phyloP scores from a whole-genome alignment of 352 stramenopile species.

The Globisporangium radiosum region DNA sequence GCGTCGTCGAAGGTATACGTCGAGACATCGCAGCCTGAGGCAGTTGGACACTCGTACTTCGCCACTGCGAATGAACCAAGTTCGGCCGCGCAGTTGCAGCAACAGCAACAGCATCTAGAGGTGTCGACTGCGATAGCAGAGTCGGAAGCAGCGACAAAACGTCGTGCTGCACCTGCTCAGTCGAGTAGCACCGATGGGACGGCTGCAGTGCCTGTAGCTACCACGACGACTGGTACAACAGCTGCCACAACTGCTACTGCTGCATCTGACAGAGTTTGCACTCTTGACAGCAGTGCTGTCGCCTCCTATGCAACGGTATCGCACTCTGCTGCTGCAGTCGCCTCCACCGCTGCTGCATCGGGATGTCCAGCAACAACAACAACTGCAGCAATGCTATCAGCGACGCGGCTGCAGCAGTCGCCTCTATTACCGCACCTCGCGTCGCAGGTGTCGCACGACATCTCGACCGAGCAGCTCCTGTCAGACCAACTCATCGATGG shows the following conservation, averaged over 20 bases:
- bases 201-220: neutral
- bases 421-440: conserved; percentile 2
- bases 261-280: neutral
- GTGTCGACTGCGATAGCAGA: neutral
- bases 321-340: neutral
- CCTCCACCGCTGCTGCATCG: neutral
- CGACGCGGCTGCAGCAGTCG: conserved; percentile 3
- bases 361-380: neutral
- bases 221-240: neutral
- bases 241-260: neutral
- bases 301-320: neutral
- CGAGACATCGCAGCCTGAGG: conserved; percentile 4
- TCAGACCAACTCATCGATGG: conserved; percentile 53
- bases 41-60: neutral
- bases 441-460: conserved; percentile 43
- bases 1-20: conserved; percentile 23
- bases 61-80: neutral
- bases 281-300: neutral
- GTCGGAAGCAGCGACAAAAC: neutral
- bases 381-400: neutral
- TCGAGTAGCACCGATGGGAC: neutral
- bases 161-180: neutral
- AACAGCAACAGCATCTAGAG: neutral
- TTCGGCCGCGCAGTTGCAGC: neutral
- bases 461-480: conserved; percentile 64